Evolutionary conservation across 108 stramenopile species (phyloP).

Genomic region (Conticribra guillardii): DNA sequence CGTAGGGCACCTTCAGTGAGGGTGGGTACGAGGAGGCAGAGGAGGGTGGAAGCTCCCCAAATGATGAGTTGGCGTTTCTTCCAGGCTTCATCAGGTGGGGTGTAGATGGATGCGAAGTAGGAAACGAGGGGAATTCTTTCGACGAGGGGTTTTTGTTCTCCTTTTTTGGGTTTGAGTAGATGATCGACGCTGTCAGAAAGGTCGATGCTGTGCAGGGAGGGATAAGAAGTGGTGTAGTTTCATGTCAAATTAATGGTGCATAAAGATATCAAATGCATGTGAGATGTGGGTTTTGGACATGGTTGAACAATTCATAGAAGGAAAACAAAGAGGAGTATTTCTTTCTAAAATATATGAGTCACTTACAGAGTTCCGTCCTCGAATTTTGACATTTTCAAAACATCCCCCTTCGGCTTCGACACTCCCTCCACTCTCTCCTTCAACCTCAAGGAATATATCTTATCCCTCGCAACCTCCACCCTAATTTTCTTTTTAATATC

Average conservation of each 20-base stretch:
- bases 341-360: too few species aligned
- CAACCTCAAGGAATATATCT: slow-evolving; percentile 84
- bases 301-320: too few species aligned
- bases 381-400: slow-evolving; percentile 51
- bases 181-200: slow-evolving; percentile 52
- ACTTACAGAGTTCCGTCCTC: slow-evolving; percentile 45
- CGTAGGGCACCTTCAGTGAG: slow-evolving; percentile 60
- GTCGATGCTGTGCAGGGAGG: slow-evolving; percentile 32
- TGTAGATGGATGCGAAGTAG: slow-evolving; percentile 26
- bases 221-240: too few species aligned
- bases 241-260: too few species aligned
- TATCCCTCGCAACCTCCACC: slow-evolving; percentile 83
- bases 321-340: too few species aligned
- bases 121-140: slow-evolving; percentile 24
- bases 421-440: slow-evolving; percentile 75
- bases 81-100: slow-evolving; percentile 65
- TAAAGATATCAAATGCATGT: too few species aligned
- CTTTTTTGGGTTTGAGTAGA: slow-evolving; percentile 58
- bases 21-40: slow-evolving; percentile 69
- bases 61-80: slow-evolving; percentile 62
- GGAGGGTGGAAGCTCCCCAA: slow-evolving; percentile 67
- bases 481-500: slow-evolving; percentile 78
- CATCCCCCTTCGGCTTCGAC: slow-evolving; percentile 55
- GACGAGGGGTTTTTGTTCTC: slow-evolving; percentile 32
- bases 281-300: too few species aligned